These are phyloP conservation scores for Roridomyces roridus DNA, from an alignment of 768 basidiomycete species.

Conservation along the genomic window DNA sequence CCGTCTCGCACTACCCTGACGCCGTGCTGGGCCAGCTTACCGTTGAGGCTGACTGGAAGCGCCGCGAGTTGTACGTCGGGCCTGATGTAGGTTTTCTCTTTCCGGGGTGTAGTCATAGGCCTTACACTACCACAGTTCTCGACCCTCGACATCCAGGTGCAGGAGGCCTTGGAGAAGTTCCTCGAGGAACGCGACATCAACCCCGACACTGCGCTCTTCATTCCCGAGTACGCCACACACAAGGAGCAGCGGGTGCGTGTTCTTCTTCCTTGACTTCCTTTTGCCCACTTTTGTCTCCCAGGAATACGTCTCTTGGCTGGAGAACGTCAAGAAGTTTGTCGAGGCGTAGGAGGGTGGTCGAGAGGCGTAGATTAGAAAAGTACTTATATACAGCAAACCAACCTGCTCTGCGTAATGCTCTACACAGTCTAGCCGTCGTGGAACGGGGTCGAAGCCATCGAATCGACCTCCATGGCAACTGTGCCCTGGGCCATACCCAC, in stretches of 20 bases:
- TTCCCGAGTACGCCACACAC: conserved; percentile 85
- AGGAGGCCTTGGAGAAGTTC: conserved; percentile 92
- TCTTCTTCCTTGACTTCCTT: neutral
- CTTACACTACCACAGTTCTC: conserved; percentile 65
- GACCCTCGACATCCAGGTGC: conserved; percentile 84
- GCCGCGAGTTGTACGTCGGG: conserved; percentile 90
- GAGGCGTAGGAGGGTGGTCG: conserved; percentile 48
- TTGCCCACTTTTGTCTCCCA: conserved; percentile 35
- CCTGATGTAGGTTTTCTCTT: conserved; percentile 63
- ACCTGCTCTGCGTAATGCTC: too few species aligned
- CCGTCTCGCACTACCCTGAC: conserved; percentile 85
- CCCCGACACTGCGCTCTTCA: conserved; percentile 81
- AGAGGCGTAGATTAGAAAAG: conserved; percentile 11
- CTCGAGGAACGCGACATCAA: conserved; percentile 90
- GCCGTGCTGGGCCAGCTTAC: conserved; percentile 73
- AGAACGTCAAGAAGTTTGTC: conserved; percentile 82
- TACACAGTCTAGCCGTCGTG: too few species aligned
- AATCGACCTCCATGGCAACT: too few species aligned
- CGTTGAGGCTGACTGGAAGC: conserved; percentile 93
- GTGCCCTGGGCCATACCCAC: conserved; percentile 66
- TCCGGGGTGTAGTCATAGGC: neutral
- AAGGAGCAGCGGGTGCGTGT: conserved; percentile 90
- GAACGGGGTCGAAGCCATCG: too few species aligned
- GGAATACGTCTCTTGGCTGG: conserved; percentile 94
- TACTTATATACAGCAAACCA: neutral